Evolutionary conservation across 2,329 filamentous ascomycete genomes (phyloP), one percentile per base, ranked within the genome.

Genomic region (Ceratocystis lukuohia): DNA sequence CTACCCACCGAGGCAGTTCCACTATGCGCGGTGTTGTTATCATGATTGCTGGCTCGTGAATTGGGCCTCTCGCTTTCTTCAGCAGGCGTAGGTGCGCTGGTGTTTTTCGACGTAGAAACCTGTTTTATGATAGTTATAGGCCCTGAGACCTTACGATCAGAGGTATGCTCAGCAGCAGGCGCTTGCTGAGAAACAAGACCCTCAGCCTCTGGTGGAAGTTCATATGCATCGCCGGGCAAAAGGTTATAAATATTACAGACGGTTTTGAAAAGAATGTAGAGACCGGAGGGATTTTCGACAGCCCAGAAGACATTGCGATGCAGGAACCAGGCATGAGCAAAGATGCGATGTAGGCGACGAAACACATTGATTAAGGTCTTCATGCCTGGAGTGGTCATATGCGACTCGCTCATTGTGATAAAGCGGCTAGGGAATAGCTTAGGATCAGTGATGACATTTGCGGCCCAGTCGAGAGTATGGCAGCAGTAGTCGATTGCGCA

Each of bases 401-500:
- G 81, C 48, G 78, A 79, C 73, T 83, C 82, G 66, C 75, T 78
- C 33, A 80, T 72, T 7, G 82, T 77, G 64, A 83, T 81, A 69
- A 96, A 84, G 65, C 94, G 84, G 71, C 90, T 96, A 0, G 94
- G 93, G 74, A 99, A 99, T 73, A 94, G 88, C 79, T 96, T 96
- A 65, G 91, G 89, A 71, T 91, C 94, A 2, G 93, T 96, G 67
- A 99, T 86, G 22, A 93, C 89, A 72, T 95, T 96, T 67, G 91
- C 92, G 2, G 94, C 94, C 91, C 93, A 97, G 77, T 99, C 94
- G 56, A 99, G 86, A 0, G 94, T 99, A 75, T 99, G 94, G 75
- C 93, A 97, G 81, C 92, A 96, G 78, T 99, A 99, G 77, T 99
- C 94, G 73, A 99, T 96, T 64, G 94, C 94, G 76, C 93, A 96